A percentile compares a stretch with the other conserved stretches of the same genome.
Conservation (phyloP, 495 filamentous ascomycete genomes). For the Bathelium albidoporum region DNA sequence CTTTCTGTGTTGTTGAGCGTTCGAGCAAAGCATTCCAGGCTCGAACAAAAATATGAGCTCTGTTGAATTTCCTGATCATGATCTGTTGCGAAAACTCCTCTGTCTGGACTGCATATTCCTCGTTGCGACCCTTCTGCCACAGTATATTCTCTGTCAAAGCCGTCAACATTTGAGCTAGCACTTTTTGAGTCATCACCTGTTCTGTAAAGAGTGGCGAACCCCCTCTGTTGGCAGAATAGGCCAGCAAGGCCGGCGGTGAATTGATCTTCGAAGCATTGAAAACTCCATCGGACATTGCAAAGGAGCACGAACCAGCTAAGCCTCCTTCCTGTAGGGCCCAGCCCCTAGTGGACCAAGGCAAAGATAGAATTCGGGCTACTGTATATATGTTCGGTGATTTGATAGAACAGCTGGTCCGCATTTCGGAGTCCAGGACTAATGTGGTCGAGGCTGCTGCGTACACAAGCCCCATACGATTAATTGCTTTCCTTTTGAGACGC, state of each 20-base stretch:
- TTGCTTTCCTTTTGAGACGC: neutral
- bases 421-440: neutral
- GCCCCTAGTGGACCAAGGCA: neutral
- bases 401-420: neutral
- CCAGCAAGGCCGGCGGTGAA: neutral
- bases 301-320: neutral
- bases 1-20: neutral
- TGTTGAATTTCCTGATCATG: neutral
- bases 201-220: neutral
- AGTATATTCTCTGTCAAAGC: neutral
- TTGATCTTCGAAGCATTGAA: neutral
- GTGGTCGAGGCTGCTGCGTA: neutral
- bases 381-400: neutral
- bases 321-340: neutral
- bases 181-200: neutral
- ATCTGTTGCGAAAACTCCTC: neutral
- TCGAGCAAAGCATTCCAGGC: neutral
- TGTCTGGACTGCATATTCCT: neutral
- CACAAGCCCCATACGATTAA: neutral
- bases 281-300: neutral
- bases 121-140: neutral
- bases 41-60: neutral
- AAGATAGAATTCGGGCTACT: neutral
- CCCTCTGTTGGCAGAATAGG: neutral
- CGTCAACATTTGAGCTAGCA: neutral